Conservation (phyloP, 192 early-diverging fungal species). For the Mortierella claussenii region DNA sequence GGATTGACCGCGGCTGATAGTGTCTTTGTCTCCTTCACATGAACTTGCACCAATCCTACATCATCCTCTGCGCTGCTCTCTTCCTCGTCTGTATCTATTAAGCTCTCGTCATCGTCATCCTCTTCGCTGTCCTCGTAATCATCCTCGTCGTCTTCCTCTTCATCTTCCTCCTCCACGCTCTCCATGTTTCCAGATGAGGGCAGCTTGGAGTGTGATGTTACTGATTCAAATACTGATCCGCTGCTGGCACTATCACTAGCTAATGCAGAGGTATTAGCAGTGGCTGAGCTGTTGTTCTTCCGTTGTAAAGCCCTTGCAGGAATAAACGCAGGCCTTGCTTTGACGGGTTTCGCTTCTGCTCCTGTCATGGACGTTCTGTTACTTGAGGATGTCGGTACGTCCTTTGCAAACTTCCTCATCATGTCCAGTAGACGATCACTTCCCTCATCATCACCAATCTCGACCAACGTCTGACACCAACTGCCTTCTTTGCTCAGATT, state of each 20-base stretch:
- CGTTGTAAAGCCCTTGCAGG: slow-evolving; percentile 43
- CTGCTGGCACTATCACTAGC: background rate
- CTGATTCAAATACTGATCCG: background rate
- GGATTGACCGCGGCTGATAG: background rate
- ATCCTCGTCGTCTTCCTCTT: slow-evolving; percentile 33
- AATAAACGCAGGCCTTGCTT: slow-evolving; percentile 42
- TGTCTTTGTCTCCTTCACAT: background rate
- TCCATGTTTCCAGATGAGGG: slow-evolving; percentile 27
- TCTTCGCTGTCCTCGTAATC: slow-evolving; percentile 5
- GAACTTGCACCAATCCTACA: background rate
- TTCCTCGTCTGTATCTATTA: background rate
- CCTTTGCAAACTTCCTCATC: slow-evolving; percentile 28
- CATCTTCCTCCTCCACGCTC: slow-evolving; percentile 31
- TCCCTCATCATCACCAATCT: slow-evolving; percentile 45
- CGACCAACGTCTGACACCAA: slow-evolving; percentile 46
- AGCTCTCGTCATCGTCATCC: background rate
- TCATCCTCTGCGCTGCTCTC: background rate
- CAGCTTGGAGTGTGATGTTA: slow-evolving; percentile 7
- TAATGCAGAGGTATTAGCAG: background rate
- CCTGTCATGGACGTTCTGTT: background rate
- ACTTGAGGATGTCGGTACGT: slow-evolving; percentile 6
- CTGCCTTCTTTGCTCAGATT: slow-evolving; percentile 38
- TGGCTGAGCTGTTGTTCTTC: slow-evolving; percentile 10
- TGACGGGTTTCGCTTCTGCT: slow-evolving; percentile 13
- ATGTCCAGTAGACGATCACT: slow-evolving; percentile 22